phyloP scores from a whole-genome alignment of 257 asterid species.

The Avicennia marina region DNA sequence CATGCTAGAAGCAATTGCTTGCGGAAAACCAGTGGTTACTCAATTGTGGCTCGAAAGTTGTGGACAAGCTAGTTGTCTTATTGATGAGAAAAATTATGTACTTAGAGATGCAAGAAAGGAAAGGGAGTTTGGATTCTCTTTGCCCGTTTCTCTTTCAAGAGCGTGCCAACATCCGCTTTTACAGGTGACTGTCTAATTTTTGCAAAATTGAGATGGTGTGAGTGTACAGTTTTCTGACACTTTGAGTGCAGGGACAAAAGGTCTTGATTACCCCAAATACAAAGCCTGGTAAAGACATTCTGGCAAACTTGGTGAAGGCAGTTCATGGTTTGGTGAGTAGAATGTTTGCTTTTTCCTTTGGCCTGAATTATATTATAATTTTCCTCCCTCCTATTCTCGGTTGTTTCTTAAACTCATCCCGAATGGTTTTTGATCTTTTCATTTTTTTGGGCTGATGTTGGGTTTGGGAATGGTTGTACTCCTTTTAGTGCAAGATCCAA shows the following conservation, averaged over 20 bases:
- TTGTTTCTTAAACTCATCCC: no score
- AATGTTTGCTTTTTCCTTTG: conserved; percentile 4
- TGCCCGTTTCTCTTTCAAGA: conserved; percentile 74
- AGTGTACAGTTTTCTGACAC: conserved; percentile 22
- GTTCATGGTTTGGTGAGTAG: conserved; percentile 82
- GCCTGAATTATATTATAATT: no score
- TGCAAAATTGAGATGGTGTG: conserved; percentile 5
- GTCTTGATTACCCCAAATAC: conserved; percentile 85
- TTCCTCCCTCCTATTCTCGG: no score
- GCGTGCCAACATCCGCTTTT: conserved; percentile 80
- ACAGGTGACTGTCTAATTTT: conserved; percentile 42
- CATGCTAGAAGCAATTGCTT: conserved; percentile 95
- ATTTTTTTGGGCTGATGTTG: no score
- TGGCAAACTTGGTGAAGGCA: conserved; percentile 70
- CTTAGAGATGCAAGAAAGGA: conserved; percentile 85
- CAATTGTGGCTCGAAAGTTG: conserved; percentile 87
- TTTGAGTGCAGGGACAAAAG: conserved; percentile 67
- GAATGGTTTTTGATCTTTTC: no score
- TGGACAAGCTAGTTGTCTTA: conserved; percentile 73
- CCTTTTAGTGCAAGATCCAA: no score
- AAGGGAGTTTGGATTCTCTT: conserved; percentile 76
- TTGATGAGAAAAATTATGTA: conserved; percentile 75
- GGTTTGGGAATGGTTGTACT: no score
- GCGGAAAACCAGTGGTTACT: conserved; percentile 86
- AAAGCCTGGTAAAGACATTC: conserved; percentile 83